Base-by-base conservation (phyloP, 352 stramenopile genomes). In the Phytophthora agathidicida region DNA sequence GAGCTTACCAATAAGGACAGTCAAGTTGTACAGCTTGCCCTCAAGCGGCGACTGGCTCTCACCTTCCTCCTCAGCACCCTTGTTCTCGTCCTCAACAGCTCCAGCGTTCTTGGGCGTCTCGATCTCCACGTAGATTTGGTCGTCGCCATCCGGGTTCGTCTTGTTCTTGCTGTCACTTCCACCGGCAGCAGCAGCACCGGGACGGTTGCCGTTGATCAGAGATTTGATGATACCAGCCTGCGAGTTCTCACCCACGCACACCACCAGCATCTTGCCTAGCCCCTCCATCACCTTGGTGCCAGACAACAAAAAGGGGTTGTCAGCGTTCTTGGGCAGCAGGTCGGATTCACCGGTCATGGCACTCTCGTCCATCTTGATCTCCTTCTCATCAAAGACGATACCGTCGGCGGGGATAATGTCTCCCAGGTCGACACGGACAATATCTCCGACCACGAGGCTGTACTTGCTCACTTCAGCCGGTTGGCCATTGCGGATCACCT, bases 201-300 rank as follows among this genome's bases (percentile, higher is more conserved):
- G 80, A 36, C 94, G 80, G 65, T 95, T 80, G 71, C 87, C 75
- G 77, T 92, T 80, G 16, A 89, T 82, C 8, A 89, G 59, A 16
- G 54, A 76, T 46, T 84, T 83, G 61, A 98, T 98, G 39, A 94
- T 93, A 45, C 93, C 93, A 49, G 91, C 94, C 52, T 97, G 89
- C 24, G 77, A 96, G 65, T 97, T 63, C 32, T 88, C 85, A 17
- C 96, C 94, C 13, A 98, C 94, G 22, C 91, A 95, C 26, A 96
- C 80, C 7, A 97, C 91, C 24, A 98, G 73, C 79, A 98, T 97
- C 51, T 88, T 83, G 31, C 77, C 91, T 3, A 89, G 75, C n/a
- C 96, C 96, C 44, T 94, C 86, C 65, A 94, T 96, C 11, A 97
- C 83, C 26, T 93, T 95, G 28, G 93, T 98, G 30, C 92, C 94